Base-by-base conservation (phyloP, 805 yeast species). In the Saccharomycopsis babjevae region DNA sequence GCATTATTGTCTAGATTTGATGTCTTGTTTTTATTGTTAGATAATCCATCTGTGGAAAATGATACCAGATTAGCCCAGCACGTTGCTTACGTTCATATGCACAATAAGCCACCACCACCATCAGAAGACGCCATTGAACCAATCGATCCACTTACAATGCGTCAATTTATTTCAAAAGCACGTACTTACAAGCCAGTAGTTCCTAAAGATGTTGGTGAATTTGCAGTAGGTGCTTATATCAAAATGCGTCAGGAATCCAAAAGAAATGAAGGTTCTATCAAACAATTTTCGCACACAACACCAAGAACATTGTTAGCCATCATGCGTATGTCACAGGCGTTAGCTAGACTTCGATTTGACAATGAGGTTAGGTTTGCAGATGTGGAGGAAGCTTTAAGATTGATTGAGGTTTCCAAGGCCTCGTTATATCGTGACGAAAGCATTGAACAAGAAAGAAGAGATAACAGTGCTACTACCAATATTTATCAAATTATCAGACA, bases 1-100 rank as follows among this genome's bases (percentile, higher is more conserved):
- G 99, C 99, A 0, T 78, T 94, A 67, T 77, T 94, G 58, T 93
- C 98, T 40, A 86, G 99, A 76, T 94, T 94, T 72, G 99, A 94
- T 74, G 80, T 94, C 57, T 75, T 94, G 74, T 94, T 87, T 72
- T 77, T 94, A 71, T 81, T 94, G 65, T 80, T 94, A 66, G 99
- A 94, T 76, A 81, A 82, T 66, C 97, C 98, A 50, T 77, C 81
- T 22, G 79, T 85, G 67, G 96, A 89, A 63, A 76, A 77, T 52
- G 99, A 94, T 75, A 90, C 86, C 71, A 81, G 84, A 71, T 79
- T 94, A 69, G 99, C 99, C 0, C 84, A 82, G 67, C 99, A 94
- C 73, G 98, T 94, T 65, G 86, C 99, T 13, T 91, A 82, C 70
- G 99, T 94, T 52, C 99, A 94, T 74, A 91, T 90, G 92, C 88